A percentile compares a stretch with the other conserved stretches of the same genome.
These are phyloP conservation scores for Cymodocea nodosa DNA, from an alignment of 116 monocot genomes.

Conservation along the genomic window DNA sequence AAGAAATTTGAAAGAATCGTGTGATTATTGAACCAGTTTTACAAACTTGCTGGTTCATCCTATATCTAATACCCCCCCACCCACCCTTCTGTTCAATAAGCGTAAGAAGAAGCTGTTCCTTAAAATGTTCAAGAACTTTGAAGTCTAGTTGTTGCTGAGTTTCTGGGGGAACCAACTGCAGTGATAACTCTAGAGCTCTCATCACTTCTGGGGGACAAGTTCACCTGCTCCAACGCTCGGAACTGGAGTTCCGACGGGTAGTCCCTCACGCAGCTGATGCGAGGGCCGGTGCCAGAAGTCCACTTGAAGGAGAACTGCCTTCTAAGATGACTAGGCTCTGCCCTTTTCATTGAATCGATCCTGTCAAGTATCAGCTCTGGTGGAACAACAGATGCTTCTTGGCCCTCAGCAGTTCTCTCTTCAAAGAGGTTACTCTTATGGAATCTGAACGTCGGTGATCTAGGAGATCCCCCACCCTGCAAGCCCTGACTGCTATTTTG, in stretches of 20 bases:
- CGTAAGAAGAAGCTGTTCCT: no score
- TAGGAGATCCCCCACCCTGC: not conserved
- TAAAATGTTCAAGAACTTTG: not conserved
- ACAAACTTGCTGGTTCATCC: not conserved
- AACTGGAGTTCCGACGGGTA: slow-evolving; percentile 56
- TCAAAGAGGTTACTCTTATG: slow-evolving; percentile 56
- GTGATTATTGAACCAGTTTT: not conserved
- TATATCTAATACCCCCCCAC: not conserved
- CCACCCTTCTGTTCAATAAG: no score
- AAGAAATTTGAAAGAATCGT: not conserved
- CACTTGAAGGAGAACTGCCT: slow-evolving; percentile 59
- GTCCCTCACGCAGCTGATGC: slow-evolving; percentile 63
- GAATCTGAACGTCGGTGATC: not conserved
- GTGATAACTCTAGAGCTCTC: not conserved
- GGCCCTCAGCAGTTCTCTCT: slow-evolving; percentile 21
- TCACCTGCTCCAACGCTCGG: slow-evolving; percentile 61
- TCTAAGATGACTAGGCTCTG: slow-evolving; percentile 53
- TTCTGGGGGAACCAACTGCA: not conserved
- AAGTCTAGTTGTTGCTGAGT: not conserved
- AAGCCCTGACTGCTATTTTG: no score
- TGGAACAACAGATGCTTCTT: slow-evolving; percentile 15
- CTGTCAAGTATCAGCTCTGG: slow-evolving; percentile 49
- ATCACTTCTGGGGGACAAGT: slow-evolving; percentile 41
- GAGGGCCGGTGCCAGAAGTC: slow-evolving; percentile 54
- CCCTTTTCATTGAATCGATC: slow-evolving; percentile 50